A percentile compares a stretch with the other conserved stretches of the same genome.
Evolutionary conservation across 225 moss, liverwort and hornwort species (phyloP).

Genomic region (Straminergon stramineum): DNA sequence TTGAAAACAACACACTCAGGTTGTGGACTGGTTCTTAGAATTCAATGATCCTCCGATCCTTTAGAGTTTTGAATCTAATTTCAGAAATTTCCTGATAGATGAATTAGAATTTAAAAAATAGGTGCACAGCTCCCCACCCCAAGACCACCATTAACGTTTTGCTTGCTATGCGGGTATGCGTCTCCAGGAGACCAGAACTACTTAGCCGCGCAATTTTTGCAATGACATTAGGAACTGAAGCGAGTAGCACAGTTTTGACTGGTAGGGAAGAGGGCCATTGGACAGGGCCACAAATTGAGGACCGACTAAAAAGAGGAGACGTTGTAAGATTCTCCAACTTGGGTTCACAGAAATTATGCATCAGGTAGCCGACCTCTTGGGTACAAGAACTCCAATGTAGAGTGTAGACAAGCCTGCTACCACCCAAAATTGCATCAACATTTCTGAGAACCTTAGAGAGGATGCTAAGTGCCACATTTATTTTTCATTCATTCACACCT

Average conservation of each 20-base stretch:
- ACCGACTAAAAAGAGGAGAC: neutral
- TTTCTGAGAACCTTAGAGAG: neutral
- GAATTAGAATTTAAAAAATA: neutral
- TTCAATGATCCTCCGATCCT: neutral
- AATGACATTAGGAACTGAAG: neutral
- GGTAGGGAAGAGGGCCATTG: neutral
- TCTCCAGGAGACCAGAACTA: neutral
- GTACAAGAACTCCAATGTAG: neutral
- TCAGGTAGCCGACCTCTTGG: neutral
- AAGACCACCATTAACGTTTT: neutral
- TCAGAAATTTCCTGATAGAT: neutral
- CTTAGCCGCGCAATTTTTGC: neutral
- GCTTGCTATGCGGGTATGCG: neutral
- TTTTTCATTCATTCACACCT: neutral
- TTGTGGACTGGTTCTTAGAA: conserved; percentile 8
- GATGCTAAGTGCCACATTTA: neutral
- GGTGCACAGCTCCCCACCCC: neutral
- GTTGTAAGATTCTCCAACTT: neutral
- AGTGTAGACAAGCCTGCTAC: neutral
- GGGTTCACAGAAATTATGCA: neutral
- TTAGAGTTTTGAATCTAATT: neutral
- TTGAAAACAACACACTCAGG: conserved; percentile 26
- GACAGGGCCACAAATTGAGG: neutral
- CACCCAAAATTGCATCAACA: neutral
- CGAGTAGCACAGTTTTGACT: neutral